A percentile compares a stretch with the other conserved stretches of the same genome.
These are phyloP conservation scores for Sugiyamaella xylanicola DNA, from an alignment of 1,139 yeast species.

Conservation along the genomic window DNA sequence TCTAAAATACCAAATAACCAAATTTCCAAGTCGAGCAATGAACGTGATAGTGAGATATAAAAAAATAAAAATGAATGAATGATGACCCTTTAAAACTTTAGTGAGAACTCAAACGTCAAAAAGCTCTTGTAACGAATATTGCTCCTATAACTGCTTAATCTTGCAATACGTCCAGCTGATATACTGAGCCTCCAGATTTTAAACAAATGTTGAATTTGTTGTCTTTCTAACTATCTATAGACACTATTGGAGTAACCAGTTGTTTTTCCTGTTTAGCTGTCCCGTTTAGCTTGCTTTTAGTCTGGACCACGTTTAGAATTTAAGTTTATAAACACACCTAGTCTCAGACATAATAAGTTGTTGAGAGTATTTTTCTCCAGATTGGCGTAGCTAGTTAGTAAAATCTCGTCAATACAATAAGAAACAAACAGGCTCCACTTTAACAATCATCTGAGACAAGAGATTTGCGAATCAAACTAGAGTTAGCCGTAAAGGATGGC, in stretches of 20 bases:
- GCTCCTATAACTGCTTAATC: background rate
- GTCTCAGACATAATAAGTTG: slow-evolving; percentile 1
- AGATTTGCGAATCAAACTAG: too few species aligned
- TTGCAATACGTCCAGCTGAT: background rate
- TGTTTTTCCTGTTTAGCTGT: background rate
- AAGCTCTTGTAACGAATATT: background rate
- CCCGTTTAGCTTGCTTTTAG: background rate
- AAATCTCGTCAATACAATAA: too few species aligned
- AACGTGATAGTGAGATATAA: background rate
- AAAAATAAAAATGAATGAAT: background rate
- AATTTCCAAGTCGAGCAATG: background rate
- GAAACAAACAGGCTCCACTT: too few species aligned
- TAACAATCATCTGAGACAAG: too few species aligned
- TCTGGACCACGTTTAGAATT: slow-evolving; percentile 2
- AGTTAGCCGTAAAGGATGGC: too few species aligned
- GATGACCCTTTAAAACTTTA: background rate
- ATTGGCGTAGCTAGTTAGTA: too few species aligned
- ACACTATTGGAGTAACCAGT: background rate
- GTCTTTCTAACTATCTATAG: background rate
- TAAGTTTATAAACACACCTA: background rate
- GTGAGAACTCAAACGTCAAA: background rate
- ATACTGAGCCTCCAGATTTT: background rate
- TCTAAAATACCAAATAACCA: background rate
- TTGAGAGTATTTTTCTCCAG: too few species aligned
- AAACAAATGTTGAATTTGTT: background rate